A percentile compares a stretch with the other conserved stretches of the same genome.
Evolutionary conservation across 2,329 filamentous ascomycete species (phyloP).

Genomic region (Aspergillus pseudotamarii): DNA sequence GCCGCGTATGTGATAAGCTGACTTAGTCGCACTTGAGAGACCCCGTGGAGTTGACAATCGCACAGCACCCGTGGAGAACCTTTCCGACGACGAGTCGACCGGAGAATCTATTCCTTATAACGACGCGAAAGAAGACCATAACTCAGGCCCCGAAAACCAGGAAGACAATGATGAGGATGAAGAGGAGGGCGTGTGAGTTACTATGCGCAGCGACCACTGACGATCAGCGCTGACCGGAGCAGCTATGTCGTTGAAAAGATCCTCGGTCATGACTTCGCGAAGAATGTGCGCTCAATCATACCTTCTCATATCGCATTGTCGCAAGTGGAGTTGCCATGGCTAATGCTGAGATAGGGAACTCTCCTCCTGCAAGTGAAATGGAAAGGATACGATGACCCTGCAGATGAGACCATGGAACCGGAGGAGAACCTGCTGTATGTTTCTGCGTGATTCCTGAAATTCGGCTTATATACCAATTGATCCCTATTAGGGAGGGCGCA

Average conservation of each 20-base stretch:
- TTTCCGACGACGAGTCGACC: slow-evolving; percentile 41
- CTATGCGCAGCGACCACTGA: slow-evolving; percentile 10
- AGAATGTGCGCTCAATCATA: slow-evolving; percentile 34
- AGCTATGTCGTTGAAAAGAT: slow-evolving; percentile 48
- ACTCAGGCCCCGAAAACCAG: slow-evolving; percentile 21
- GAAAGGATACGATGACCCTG: slow-evolving; percentile 48
- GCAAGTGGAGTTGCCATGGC: slow-evolving; percentile 7
- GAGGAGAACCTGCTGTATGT: slow-evolving; percentile 48
- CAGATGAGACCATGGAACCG: slow-evolving; percentile 51
- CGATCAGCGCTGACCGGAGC: slow-evolving; percentile 17
- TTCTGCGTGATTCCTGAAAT: not conserved
- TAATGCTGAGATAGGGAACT: slow-evolving; percentile 35
- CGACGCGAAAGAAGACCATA: slow-evolving; percentile 23
- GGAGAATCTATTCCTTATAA: slow-evolving; percentile 43
- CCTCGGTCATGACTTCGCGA: slow-evolving; percentile 38
- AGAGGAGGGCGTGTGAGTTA: slow-evolving; percentile 40
- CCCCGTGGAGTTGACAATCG: slow-evolving; percentile 17
- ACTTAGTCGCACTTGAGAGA: slow-evolving; percentile 12
- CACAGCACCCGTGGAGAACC: slow-evolving; percentile 34
- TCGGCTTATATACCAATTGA: slow-evolving; percentile 20
- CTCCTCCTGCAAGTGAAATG: slow-evolving; percentile 50
- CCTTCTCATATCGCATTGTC: slow-evolving; percentile 1
- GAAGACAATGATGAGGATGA: slow-evolving; percentile 31
- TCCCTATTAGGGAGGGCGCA: slow-evolving; percentile 38
- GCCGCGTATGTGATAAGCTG: slow-evolving; percentile 43